Evolutionary conservation across 2,329 filamentous ascomycete species (phyloP), one percentile per base, ranked within the genome.

Genomic region (Emmonsiellopsis sp.): DNA sequence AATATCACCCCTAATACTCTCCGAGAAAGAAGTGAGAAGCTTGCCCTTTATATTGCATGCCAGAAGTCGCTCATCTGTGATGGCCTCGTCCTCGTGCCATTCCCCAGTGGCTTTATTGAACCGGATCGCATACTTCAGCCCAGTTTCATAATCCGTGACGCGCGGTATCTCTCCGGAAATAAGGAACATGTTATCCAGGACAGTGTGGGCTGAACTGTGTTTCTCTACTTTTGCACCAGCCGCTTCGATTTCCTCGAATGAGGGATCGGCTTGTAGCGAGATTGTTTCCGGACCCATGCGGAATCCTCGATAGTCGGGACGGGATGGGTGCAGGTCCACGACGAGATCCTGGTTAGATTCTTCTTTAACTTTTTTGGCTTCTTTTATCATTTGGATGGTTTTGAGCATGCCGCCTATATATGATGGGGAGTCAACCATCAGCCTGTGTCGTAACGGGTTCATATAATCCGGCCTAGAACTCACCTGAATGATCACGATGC

Each of bases 401-500:
- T 67, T 68, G 17, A 74, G 63, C 63, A 82, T 69, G 5, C 78
- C 77, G n/a, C 74, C 70, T 73, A 14, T n/a, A 13, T 13, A 17
- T 33, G 42, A 13, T 34, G 3, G 33, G 32, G 5, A 21, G 17
- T 21, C n/a, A 31, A n/a, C n/a, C 8, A 27, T 5, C 2, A 27
- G 21, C 3, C 21, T 27, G 21, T 27, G 21, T 27, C 31, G 9
- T 27, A 48, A 8, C 11, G 36, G 36, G 17, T 2, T 6, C 3
- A 34, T 42, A 49, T 33, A 34, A 42, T n/a, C 10, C 37, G 27
- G n/a, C 31, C 43, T 10, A 8, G 32, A 6, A 57, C 60, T n/a
- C 50, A 71, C 75, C 76, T 31, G 76, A 78, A 57, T 81, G 76
- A 56, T 81, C 76, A 40, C 77, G 71, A 63, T 81, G 76, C 78